A percentile compares a stretch with the other conserved stretches of the same genome.
phyloP scores from a whole-genome alignment of 1,284 basidiomycete species.

The Amylostereum chailletii region DNA sequence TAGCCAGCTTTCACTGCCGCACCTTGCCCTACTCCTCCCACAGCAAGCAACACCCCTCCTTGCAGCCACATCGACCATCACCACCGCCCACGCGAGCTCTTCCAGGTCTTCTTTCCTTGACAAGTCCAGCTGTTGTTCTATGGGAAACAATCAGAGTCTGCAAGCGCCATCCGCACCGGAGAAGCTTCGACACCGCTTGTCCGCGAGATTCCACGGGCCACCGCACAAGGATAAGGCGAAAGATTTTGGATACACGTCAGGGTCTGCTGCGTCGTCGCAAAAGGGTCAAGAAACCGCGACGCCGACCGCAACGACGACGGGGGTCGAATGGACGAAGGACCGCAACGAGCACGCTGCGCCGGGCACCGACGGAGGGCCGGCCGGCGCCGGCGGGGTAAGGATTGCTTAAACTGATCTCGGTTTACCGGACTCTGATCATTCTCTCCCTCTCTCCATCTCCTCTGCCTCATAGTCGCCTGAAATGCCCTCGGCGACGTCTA shows the following conservation, averaged over 20 bases:
- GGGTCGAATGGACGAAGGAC: background rate
- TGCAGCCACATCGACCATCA: background rate
- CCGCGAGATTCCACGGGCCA: conserved; percentile 1
- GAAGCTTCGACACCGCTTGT: background rate
- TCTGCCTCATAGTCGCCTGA: too few relatives aligned
- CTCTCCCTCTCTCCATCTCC: too few relatives aligned
- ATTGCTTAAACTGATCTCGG: too few relatives aligned
- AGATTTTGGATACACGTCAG: conserved; percentile 10
- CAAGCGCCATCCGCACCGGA: background rate
- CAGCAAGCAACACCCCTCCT: background rate
- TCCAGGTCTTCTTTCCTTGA: background rate
- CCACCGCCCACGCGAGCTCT: conserved; percentile 7
- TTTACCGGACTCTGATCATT: too few relatives aligned
- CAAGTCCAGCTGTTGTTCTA: conserved; percentile 5
- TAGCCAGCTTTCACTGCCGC: background rate
- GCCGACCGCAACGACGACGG: background rate
- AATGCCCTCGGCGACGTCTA: conserved; percentile 11
- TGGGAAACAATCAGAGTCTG: conserved; percentile 9
- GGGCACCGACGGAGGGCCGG: too few relatives aligned
- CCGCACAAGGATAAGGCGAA: conserved; percentile 4
- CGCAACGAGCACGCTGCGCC: too few relatives aligned
- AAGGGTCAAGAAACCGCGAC: conserved; percentile 2
- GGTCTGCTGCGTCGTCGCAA: conserved; percentile 7
- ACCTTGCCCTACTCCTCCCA: background rate
- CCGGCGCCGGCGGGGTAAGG: too few relatives aligned